Base-by-base conservation (phyloP, 2,329 filamentous ascomycete species). In the Podosphaera xanthii region DNA sequence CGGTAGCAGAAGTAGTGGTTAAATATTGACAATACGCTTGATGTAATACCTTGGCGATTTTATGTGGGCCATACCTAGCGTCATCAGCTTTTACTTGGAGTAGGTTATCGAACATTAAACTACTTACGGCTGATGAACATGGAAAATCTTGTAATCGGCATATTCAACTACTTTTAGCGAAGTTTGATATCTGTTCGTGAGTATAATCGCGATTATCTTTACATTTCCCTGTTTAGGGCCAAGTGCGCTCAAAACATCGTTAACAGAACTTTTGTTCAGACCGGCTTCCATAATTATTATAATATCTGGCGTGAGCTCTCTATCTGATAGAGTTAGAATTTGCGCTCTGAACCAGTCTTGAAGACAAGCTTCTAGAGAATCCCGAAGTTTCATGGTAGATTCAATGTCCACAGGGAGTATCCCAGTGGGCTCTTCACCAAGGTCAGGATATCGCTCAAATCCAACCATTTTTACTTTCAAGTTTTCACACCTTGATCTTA, bases 401-500 rank as follows among this genome's bases (percentile, higher is more conserved):
- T 67, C 62, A 22, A 60, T 59, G 30, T 68, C 67, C 0, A 63
- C 55, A 10, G 65, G 64, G 2, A 69, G 60, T 33, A 67, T 69
- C 6, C 67, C 67, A 36, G 66, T 66, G n/a, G 67, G 67, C 10
- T 63, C 61, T 56, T 67, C 66, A 5, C 62, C 42, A n/a, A 68
- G 66, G 53, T 68, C 66, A 7, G 67, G 66, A 58, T 66, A 66
- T 44, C 63, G 59, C 38, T 68, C 65, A 54, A 68, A 68, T 4
- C 64, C 62, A 30, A 65, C 61, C 4, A 69, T 62, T 22, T 62
- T 59, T 31, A 64, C 65, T 31, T 59, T 65, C 7, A 63, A 57
- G 8, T 64, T 65, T 38, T 61, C 61, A 2, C 60, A 61, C 22
- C 50, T 58, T 9, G 60, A 48, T 38, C 60, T 63, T 0, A 64